Conservation (phyloP, 345 rosid species). For the Gossypium raimondii region DNA sequence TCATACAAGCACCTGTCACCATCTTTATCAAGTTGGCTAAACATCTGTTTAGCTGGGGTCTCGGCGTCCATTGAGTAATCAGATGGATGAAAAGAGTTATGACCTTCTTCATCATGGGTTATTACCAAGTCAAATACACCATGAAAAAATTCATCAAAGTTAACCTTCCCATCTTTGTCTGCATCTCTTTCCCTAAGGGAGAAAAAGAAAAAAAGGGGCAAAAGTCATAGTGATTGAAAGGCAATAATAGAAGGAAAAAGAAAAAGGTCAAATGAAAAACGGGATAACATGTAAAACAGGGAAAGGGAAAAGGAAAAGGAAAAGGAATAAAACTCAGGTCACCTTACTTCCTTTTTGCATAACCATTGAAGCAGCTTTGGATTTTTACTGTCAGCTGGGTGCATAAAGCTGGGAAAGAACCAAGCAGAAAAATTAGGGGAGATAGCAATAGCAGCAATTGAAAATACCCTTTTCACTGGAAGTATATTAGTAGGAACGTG, state of each 20-base stretch:
- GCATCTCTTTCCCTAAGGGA: conserved; percentile 82
- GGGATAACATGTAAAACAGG: background rate
- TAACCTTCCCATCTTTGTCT: conserved; percentile 82
- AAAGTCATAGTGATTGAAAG: conserved; percentile 14
- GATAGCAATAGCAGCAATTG: background rate
- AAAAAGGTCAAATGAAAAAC: background rate
- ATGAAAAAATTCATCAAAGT: conserved; percentile 78
- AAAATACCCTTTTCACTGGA: background rate
- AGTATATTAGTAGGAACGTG: background rate
- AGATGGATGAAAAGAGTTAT: conserved; percentile 48
- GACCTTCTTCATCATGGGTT: conserved; percentile 78
- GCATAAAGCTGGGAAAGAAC: conserved; percentile 64
- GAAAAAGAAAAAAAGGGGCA: conserved; percentile 5
- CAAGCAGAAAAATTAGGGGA: conserved; percentile 15
- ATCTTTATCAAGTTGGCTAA: conserved; percentile 84
- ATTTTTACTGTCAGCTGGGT: conserved; percentile 94
- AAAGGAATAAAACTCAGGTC: conserved; percentile 15
- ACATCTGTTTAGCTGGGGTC: conserved; percentile 70
- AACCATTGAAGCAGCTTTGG: conserved; percentile 73
- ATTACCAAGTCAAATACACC: conserved; percentile 89
- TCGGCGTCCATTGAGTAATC: conserved; percentile 72
- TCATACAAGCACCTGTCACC: conserved; percentile 61
- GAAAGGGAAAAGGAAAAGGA: background rate
- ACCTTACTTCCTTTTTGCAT: conserved; percentile 97
- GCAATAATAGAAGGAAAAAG: background rate